A percentile compares a stretch with the other conserved stretches of the same genome.
phyloP scores from a whole-genome alignment of 2,329 filamentous ascomycete species.

The Fusarium sublunatum region DNA sequence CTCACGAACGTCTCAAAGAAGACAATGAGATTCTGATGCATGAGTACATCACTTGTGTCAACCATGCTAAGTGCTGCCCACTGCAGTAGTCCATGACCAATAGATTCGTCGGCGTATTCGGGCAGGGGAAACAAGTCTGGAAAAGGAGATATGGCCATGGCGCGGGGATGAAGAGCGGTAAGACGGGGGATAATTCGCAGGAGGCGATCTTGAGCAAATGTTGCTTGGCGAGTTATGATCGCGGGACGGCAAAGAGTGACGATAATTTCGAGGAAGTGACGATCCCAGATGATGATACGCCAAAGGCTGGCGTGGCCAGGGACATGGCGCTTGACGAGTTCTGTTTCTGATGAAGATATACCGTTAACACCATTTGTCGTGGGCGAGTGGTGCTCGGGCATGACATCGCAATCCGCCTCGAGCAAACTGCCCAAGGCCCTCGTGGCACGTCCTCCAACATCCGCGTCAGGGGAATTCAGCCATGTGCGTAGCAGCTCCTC shows the following conservation, averaged over 20 bases:
- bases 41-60: slow-evolving; percentile 60
- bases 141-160: slow-evolving; percentile 53
- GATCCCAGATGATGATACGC: slow-evolving; percentile 62
- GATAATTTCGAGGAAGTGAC: slow-evolving; percentile 59
- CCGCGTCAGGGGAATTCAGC: slow-evolving; percentile 64
- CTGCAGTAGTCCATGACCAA: slow-evolving; percentile 58
- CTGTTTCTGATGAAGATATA: slow-evolving; percentile 48
- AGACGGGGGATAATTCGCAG: slow-evolving; percentile 64
- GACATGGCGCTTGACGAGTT: slow-evolving; percentile 53
- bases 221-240: slow-evolving; percentile 53
- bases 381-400: slow-evolving; percentile 41
- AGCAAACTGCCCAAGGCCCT: slow-evolving; percentile 65
- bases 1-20: slow-evolving; percentile 65
- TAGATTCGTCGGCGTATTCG: slow-evolving; percentile 28
- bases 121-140: slow-evolving; percentile 34
- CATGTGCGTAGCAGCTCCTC: slow-evolving; percentile 62
- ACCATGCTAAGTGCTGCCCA: slow-evolving; percentile 66
- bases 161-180: slow-evolving; percentile 58
- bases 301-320: slow-evolving; percentile 66
- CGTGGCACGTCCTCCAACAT: slow-evolving; percentile 65
- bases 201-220: slow-evolving; percentile 64
- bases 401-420: slow-evolving; percentile 63
- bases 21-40: slow-evolving; percentile 63
- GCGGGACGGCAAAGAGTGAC: slow-evolving; percentile 51
- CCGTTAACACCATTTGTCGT: slow-evolving; percentile 33